A percentile compares a stretch with the other conserved stretches of the same genome.
Conservation (phyloP, 2,329 filamentous ascomycete species). For the Pyricularia pennisetigena region DNA sequence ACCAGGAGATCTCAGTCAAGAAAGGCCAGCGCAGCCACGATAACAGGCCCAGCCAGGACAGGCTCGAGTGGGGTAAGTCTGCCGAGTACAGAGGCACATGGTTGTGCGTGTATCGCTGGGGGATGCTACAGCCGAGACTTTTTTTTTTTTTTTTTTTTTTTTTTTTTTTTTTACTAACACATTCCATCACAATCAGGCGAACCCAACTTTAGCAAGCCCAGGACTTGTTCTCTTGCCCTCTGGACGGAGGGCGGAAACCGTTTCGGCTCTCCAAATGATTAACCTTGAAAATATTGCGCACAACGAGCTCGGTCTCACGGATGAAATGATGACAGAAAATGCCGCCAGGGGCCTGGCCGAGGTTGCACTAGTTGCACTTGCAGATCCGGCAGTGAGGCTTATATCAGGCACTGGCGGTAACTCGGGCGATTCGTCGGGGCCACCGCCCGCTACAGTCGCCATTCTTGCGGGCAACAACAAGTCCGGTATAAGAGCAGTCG, state of each 20-base stretch:
- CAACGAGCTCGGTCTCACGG: constrained; percentile 75
- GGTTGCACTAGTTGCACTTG: constrained; percentile 62
- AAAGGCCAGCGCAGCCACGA: constrained; percentile 35
- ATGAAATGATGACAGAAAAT: constrained; percentile 88
- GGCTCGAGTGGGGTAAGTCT: constrained; percentile 3
- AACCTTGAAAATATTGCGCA: constrained; percentile 88
- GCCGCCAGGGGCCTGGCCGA: constrained; percentile 83
- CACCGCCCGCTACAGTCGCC: constrained; percentile 36
- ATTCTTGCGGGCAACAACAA: constrained; percentile 95
- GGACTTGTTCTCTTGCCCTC: constrained; percentile 46
- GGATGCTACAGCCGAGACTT: not conserved
- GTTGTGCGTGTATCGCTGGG: not conserved
- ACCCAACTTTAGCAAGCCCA: constrained; percentile 10
- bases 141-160: too few relatives aligned
- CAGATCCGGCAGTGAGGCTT: constrained; percentile 49
- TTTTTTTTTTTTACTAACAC: not conserved
- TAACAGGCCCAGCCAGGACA: not conserved
- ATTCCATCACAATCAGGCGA: not conserved
- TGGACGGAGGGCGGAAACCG: constrained; percentile 48
- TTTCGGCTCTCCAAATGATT: constrained; percentile 74
- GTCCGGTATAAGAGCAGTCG: constrained; percentile 73
- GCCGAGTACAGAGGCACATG: not conserved
- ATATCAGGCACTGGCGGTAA: constrained; percentile 31
- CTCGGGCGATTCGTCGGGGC: not conserved
- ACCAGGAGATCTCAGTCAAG: constrained; percentile 44